phyloP scores from a whole-genome alignment of 2,329 filamentous ascomycete genomes.

The Monosporascus sp. region DNA sequence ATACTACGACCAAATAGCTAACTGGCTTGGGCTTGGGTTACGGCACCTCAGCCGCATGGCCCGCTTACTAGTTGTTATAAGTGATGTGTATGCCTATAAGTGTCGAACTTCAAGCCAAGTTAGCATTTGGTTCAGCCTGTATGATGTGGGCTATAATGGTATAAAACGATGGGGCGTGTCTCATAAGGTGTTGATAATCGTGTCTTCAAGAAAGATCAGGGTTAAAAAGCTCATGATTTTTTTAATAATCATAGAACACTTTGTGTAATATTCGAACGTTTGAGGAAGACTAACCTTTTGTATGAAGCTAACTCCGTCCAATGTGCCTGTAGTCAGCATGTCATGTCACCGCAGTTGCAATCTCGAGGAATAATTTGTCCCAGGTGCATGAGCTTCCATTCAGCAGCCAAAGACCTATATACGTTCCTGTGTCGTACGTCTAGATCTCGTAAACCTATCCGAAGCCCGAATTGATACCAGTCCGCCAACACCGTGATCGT shows the following conservation, averaged over 20 bases:
- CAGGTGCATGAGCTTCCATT: conserved; percentile 31
- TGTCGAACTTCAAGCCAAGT: not conserved
- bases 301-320: not conserved
- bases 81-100: not conserved
- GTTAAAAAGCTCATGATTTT: conserved; percentile 63
- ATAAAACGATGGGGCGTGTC: conserved; percentile 28
- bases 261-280: conserved; percentile 2
- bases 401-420: conserved; percentile 46
- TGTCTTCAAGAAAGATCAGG: conserved; percentile 56
- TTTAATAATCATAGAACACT: conserved; percentile 50
- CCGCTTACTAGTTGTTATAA: not conserved
- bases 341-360: conserved; percentile 22
- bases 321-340: conserved; percentile 15
- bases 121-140: not conserved
- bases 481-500: conserved; percentile 32
- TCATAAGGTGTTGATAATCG: conserved; percentile 54
- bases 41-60: conserved; percentile 2
- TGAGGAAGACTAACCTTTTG: conserved; percentile 40
- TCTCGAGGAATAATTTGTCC: conserved; percentile 9
- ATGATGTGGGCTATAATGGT: conserved; percentile 1
- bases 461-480: conserved; percentile 36
- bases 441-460: conserved; percentile 38
- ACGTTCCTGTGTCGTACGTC: conserved; percentile 24
- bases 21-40: not conserved
- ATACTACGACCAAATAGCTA: not conserved